phyloP scores from a whole-genome alignment of 768 basidiomycete species.

The Lyophyllum semitale region DNA sequence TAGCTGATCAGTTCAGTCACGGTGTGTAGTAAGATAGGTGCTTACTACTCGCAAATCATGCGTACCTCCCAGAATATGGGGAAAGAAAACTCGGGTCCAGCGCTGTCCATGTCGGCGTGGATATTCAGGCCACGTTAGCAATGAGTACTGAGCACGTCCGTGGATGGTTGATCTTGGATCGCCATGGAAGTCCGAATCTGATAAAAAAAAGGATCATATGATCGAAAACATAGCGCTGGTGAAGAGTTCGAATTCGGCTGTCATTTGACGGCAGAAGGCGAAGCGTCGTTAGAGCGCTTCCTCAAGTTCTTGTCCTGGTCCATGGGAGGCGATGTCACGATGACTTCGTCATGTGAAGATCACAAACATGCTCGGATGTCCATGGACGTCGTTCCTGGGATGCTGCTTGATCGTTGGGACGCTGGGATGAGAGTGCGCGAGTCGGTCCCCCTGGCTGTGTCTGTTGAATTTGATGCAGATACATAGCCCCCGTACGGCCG shows the following conservation, averaged over 20 bases:
- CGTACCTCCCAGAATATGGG: neutral
- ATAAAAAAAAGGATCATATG: neutral
- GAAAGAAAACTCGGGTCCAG: neutral
- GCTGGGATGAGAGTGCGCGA: too few species aligned
- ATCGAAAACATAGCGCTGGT: neutral
- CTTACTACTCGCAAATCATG: neutral
- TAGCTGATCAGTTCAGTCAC: neutral
- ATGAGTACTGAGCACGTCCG: too few species aligned
- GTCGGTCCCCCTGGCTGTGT: too few species aligned
- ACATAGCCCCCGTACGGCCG: neutral
- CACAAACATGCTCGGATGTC: neutral
- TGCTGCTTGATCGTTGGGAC: too few species aligned
- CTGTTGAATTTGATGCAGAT: neutral
- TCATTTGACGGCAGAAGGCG: neutral
- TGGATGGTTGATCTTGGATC: too few species aligned
- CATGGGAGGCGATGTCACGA: neutral
- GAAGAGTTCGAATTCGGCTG: neutral
- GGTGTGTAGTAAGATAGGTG: neutral
- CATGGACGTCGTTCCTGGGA: neutral
- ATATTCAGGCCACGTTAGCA: neutral
- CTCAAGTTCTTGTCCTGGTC: neutral
- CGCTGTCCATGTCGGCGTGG: neutral
- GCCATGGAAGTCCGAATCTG: neutral
- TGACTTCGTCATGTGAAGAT: neutral
- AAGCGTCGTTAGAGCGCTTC: neutral